Evolutionary conservation across 768 basidiomycete species (phyloP).

Genomic region (Hygrocybe punicea): DNA sequence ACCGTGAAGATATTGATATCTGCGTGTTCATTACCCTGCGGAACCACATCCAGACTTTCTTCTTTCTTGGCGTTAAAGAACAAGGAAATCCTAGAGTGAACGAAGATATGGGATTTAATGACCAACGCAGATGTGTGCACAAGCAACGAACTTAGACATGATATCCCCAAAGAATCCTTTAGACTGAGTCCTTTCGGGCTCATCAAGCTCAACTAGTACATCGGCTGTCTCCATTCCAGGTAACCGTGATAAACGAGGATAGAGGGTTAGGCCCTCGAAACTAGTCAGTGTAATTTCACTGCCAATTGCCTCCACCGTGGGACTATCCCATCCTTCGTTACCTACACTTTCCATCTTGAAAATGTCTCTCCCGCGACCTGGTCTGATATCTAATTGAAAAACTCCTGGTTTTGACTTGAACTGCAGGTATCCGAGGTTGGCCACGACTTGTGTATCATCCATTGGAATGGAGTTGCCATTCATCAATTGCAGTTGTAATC

Average conservation of each 20-base stretch:
- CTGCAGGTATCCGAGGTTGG: conserved; percentile 94
- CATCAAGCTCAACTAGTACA: conserved; percentile 56
- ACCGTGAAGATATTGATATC: conserved; percentile 99
- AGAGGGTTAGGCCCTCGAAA: conserved; percentile 87
- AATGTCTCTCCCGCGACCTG: conserved; percentile 76
- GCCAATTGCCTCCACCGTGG: conserved; percentile 62
- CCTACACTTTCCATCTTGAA: conserved; percentile 84
- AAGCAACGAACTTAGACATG: conserved; percentile 46
- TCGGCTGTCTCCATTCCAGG: conserved; percentile 80
- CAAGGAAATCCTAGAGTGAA: conserved; percentile 26
- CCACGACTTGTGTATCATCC: conserved; percentile 89
- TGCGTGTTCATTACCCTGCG: conserved; percentile 51
- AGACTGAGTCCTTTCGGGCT: conserved; percentile 25
- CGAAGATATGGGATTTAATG: conserved; percentile 15
- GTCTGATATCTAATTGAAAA: conserved; percentile 76
- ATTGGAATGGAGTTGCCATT: conserved; percentile 45
- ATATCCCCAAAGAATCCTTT: conserved; percentile 47
- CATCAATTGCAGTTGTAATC: conserved; percentile 83
- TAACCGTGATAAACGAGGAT: conserved; percentile 68
- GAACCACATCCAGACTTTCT: conserved; percentile 19
- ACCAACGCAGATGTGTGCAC: conserved; percentile 11
- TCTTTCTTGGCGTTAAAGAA: conserved; percentile 45
- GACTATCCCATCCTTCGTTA: conserved; percentile 85
- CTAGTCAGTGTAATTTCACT: conserved; percentile 77
- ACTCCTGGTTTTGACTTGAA: conserved; percentile 92